A percentile compares a stretch with the other conserved stretches of the same genome.
These are phyloP conservation scores for Hyaloscypha finlandica DNA, from an alignment of 495 filamentous ascomycete genomes.

Conservation along the genomic window DNA sequence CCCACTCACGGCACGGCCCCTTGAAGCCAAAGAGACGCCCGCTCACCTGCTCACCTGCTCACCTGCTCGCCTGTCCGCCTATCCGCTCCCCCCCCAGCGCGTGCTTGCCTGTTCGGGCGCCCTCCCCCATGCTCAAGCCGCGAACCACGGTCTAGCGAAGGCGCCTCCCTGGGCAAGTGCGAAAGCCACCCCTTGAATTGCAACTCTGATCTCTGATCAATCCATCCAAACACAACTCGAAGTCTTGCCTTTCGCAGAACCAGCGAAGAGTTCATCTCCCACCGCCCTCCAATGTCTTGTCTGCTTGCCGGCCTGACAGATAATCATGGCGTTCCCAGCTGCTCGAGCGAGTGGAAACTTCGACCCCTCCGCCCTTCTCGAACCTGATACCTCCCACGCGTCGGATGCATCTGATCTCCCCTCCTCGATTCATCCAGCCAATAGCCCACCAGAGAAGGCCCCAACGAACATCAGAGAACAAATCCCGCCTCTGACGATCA, in stretches of 20 bases:
- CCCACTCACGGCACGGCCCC: background rate
- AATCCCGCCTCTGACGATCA: slow-evolving; percentile 19
- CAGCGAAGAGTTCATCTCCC: slow-evolving; percentile 29
- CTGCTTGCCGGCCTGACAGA: slow-evolving; percentile 15
- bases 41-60: background rate
- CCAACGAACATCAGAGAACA: background rate
- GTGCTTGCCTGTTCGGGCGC: slow-evolving; percentile 4
- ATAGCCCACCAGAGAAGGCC: slow-evolving; percentile 1
- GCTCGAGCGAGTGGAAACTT: slow-evolving; percentile 5
- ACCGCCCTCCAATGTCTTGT: slow-evolving; percentile 30
- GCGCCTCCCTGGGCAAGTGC: too few relatives aligned
- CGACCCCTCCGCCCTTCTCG: slow-evolving; percentile 17
- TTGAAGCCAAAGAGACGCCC: background rate
- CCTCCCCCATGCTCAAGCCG: background rate
- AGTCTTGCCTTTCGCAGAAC: slow-evolving; percentile 24
- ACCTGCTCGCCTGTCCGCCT: background rate
- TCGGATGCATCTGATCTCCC: slow-evolving; percentile 28
- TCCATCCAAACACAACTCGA: background rate
- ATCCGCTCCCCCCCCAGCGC: background rate
- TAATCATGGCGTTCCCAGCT: slow-evolving; percentile 30
- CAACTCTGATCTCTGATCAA: slow-evolving; percentile 1
- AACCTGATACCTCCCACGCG: slow-evolving; percentile 30
- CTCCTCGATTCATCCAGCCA: slow-evolving; percentile 11
- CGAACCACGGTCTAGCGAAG: background rate
- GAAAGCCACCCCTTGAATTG: slow-evolving; percentile 8